Evolutionary conservation across 805 yeast species (phyloP), one percentile per base, ranked within the genome.

Genomic region (Lipomyces oligophaga): DNA sequence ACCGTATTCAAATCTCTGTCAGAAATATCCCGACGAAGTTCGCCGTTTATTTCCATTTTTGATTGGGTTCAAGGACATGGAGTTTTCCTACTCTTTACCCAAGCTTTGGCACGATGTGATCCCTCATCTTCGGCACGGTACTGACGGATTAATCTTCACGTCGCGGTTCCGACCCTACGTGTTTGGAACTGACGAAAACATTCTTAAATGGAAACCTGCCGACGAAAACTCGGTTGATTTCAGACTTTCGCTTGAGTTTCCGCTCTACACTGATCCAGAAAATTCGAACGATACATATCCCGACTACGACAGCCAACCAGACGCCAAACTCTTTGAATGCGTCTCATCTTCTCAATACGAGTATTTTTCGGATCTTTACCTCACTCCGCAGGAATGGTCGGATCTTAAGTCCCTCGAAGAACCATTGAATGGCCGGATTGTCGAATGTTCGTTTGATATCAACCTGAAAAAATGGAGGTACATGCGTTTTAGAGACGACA

Each of bases 181-280:
- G 2, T 79, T 81, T 53, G 97, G 97, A 11, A 90, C 97, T 1
- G 97, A 93, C 64, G 75, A 79, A 0, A 78, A 87, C 5, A 70
- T 93, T 40, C 68, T 93, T 45, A 93, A 94, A 67, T 93, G 99
- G 99, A 93, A 93, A 62, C 97, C 98, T 2, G 86, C 95, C 10
- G 85, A 85, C 53, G 98, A 90, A 65, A 94, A 93, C 59, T 83
- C 97, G 0, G 78, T 94, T 35, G 99, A 93, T 66, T 93, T 86
- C 67, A 81, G 81, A 62, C 65, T 93, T 49, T 72, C 73, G 27
- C 65, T 87, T 48, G 74, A 74, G 28, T 85, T 85, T 58, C 78
- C 80, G 15, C 57, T 66, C 6, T 79, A 57, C 57, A 74, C 74
- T 37, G 54, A 49, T 32, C 45, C 80, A 45, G 68, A 79, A 6